Evolutionary conservation across 2,329 filamentous ascomycete genomes (phyloP), one percentile per base, ranked within the genome.

Genomic region (Sporothrix euskadiensis): DNA sequence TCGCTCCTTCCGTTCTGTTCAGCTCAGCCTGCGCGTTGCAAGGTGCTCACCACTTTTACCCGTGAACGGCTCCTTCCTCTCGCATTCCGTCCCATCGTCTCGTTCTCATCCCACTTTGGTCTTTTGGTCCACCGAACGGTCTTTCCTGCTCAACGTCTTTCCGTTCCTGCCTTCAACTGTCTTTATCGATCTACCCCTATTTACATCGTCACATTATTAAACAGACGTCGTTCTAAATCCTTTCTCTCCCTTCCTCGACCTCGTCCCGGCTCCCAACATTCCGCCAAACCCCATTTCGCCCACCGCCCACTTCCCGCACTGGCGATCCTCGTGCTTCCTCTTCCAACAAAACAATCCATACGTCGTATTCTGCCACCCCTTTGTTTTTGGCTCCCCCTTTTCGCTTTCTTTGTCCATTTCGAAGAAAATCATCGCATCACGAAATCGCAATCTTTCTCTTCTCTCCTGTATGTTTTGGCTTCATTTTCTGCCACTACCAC

Each of bases 41-140:
- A 41, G 5, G 30, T 59, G 39, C 61, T 68, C 63, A 68, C 63
- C 44, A 68, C 44, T 68, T 44, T 68, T 47, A 66, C 61, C 61
- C 41, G 61, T 22, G 44, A 30, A 66, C 61, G 61, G 39, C 22
- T 66, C 61, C 59, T 65, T 65, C 59, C 61, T 19, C 35, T 61
- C 8, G 16, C 61, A 66, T 66, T 41, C n/a, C 57, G 39, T 63
- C 32, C 57, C 35, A 63, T n/a, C 52, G 9, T 56, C n/a, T 56
- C 52, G 16, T 56, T 26, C 35, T 14, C 57, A 22, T n/a, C n/a
- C 49, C 19, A 54, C 19, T n/a, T 54, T 19, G 35, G 35, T 35
- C 35, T 4, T 39, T 63, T 19, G 59, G 59, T 65, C 35, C 35
- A 39, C 30, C 14, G 56, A 14, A n/a, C 59, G 59, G 9, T 26